Conservation (phyloP, 257 asterid species). For the Ilex asprella region DNA sequence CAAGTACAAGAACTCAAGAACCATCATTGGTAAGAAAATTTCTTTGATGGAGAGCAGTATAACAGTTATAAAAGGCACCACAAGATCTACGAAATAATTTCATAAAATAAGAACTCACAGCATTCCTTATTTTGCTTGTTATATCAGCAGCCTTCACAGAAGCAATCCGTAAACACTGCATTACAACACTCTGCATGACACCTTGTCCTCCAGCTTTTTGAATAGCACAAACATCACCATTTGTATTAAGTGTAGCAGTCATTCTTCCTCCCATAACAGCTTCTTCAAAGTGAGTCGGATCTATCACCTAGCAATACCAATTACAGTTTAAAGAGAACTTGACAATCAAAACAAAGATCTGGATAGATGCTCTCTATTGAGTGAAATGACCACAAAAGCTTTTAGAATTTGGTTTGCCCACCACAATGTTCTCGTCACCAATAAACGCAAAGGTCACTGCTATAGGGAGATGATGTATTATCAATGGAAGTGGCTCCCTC, state of each 20-base stretch:
- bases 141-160: conserved; percentile 81
- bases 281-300: conserved; percentile 91
- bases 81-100: not conserved
- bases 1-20: not conserved
- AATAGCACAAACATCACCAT: conserved; percentile 85
- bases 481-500: conserved; percentile 87
- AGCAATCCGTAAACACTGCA: conserved; percentile 96
- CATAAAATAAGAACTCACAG: conserved; percentile 44
- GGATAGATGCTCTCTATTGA: conserved; percentile 3
- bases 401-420: conserved; percentile 20
- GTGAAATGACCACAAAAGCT: not conserved
- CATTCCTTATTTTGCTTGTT: conserved; percentile 71
- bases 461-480: conserved; percentile 88
- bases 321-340: not conserved
- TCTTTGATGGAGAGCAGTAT: not conserved
- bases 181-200: conserved; percentile 67
- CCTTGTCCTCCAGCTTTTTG: conserved; percentile 96
- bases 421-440: conserved; percentile 69
- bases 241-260: conserved; percentile 72
- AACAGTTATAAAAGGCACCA: not conserved
- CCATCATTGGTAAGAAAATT: not conserved
- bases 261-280: conserved; percentile 87
- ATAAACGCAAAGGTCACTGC: conserved; percentile 89
- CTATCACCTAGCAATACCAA: conserved; percentile 54
- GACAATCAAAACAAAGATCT: not conserved